A percentile compares a stretch with the other conserved stretches of the same genome.
Conservation (phyloP, 108 stramenopile species). For the Schizochytrium sp. region DNA sequence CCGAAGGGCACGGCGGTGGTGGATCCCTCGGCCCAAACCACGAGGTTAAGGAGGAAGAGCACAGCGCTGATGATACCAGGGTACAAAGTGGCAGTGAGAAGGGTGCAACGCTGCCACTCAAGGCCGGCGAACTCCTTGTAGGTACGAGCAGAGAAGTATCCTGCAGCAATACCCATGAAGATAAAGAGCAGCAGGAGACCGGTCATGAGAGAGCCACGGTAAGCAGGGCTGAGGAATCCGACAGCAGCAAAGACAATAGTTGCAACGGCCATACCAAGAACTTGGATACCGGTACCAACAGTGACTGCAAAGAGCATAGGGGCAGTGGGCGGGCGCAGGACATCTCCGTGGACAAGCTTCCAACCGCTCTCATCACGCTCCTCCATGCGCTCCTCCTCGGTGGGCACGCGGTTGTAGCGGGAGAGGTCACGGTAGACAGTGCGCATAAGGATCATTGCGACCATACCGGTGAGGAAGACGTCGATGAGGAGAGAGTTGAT, state of each 20-base stretch:
- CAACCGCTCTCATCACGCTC: slow-evolving; percentile 92
- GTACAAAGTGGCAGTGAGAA: slow-evolving; percentile 87
- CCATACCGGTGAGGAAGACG: slow-evolving; percentile 91
- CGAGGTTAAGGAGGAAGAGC: slow-evolving; percentile 88
- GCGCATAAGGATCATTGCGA: slow-evolving; percentile 92
- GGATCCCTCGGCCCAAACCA: slow-evolving; percentile 88
- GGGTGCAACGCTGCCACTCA: slow-evolving; percentile 93
- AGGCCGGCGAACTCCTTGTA: slow-evolving; percentile 95
- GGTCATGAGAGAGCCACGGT: slow-evolving; percentile 92
- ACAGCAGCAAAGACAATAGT: slow-evolving; percentile 87
- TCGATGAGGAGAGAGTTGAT: slow-evolving; percentile 94
- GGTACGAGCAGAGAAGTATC: slow-evolving; percentile 86
- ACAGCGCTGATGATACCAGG: slow-evolving; percentile 86
- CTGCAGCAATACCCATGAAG: slow-evolving; percentile 84
- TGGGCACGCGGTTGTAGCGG: slow-evolving; percentile 90
- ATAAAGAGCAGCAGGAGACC: slow-evolving; percentile 89
- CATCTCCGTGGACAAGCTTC: slow-evolving; percentile 99
- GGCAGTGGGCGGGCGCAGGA: slow-evolving; percentile 95
- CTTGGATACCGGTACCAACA: slow-evolving; percentile 91
- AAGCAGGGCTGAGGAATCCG: slow-evolving; percentile 92
- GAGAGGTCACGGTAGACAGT: slow-evolving; percentile 93
- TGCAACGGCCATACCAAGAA: slow-evolving; percentile 78
- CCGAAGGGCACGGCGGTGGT: slow-evolving; percentile 92
- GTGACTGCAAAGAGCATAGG: slow-evolving; percentile 97
- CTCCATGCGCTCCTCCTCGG: slow-evolving; percentile 90